Base-by-base conservation (phyloP, 2,329 filamentous ascomycete genomes). In the Achaetomium macrosporum region DNA sequence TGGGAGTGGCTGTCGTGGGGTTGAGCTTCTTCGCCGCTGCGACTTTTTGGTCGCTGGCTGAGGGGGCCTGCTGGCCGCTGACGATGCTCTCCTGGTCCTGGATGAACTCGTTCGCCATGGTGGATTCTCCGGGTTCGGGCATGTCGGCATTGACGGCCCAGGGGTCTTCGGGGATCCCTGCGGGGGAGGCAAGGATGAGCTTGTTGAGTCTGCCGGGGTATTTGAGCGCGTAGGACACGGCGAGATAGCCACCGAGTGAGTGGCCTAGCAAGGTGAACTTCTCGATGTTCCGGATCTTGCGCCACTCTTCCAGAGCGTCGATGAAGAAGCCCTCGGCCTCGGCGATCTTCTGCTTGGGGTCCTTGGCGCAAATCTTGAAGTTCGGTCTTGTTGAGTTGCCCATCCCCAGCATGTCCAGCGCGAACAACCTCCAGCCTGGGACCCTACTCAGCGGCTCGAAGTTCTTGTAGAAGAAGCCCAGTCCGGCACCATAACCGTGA, bases 401-500 rank as follows among this genome's bases (percentile, higher is more conserved):
- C 88, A 96, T 96, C 54, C 92, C 92, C 15, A 96, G 77, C 78
- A 97, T 83, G 65, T 99, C 92, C n/a, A 99, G 75, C 1, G 92
- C 90, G 66, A 93, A 97, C 16, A 99, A 73, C 64, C 89, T 91
- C 84, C 93, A 95, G 29, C 91, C 90, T 29, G 79, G 76, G 1
- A 83, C 73, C 16, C 91, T 83, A 42, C 86, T 91, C 33, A 99
- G 73, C 6, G 85, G 83, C 69, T 99, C 93, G 56, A 95, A 96
- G 68, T 99, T 99, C 72, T 93, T 92, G 77, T 96, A 99, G 76
- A 95, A 99, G 72, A 99, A 97, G 19, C 92, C 93, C 0, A 99
- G 78, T 0, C 93, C 93, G 2, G 93, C 93, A 43, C 93, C 93
- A 69, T 99, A 99, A 56, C 93, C 93, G 67, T 99, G 93, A 5